Conservation (phyloP, 2,329 filamentous ascomycete genomes). For the Fusarium sp. region DNA sequence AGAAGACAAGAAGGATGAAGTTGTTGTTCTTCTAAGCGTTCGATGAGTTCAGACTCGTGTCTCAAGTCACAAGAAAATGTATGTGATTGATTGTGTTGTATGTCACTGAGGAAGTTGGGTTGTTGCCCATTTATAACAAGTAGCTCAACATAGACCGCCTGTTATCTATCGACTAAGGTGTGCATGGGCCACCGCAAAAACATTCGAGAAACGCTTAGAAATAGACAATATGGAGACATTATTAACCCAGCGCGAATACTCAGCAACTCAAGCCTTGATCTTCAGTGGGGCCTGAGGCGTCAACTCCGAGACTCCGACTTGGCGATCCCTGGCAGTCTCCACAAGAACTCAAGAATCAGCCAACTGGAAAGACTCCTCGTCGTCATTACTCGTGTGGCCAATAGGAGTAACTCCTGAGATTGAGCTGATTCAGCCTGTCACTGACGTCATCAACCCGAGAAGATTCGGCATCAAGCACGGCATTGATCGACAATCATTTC, state of each 20-base stretch:
- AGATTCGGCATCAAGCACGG: neutral
- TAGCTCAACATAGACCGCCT: neutral
- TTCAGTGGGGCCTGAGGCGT: neutral
- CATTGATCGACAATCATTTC: neutral
- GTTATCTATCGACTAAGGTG: neutral
- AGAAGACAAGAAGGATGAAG: neutral
- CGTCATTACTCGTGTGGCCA: neutral
- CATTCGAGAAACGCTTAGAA: neutral
- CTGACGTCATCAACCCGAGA: neutral
- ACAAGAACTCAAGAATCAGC: neutral
- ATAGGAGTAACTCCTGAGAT: neutral
- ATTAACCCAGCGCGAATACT: neutral
- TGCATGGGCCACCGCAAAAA: neutral
- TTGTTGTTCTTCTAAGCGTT: neutral
- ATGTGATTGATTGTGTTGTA: neutral
- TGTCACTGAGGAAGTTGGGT: neutral
- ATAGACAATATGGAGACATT: neutral
- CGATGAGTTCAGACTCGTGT: neutral
- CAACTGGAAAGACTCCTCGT: neutral
- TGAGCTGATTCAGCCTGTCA: neutral
- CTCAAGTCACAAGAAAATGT: neutral
- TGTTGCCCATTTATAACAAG: neutral
- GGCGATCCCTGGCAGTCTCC: neutral
- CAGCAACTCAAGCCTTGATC: neutral
- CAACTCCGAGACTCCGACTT: neutral